A percentile compares a stretch with the other conserved stretches of the same genome.
These are phyloP conservation scores for Cladobotryum mycophilum DNA, from an alignment of 2,329 filamentous ascomycete genomes.

Conservation along the genomic window DNA sequence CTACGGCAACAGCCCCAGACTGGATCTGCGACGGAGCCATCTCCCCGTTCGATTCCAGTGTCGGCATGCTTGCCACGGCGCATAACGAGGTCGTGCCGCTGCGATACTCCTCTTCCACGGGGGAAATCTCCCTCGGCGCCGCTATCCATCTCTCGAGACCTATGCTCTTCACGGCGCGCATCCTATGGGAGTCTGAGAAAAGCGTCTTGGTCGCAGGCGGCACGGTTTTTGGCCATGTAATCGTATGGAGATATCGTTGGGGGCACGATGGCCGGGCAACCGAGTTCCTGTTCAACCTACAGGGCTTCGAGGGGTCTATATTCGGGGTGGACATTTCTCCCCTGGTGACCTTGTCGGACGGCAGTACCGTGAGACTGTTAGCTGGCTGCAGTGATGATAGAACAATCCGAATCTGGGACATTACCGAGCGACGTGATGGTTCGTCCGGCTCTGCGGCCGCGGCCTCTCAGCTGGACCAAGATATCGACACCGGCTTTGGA, in stretches of 20 bases:
- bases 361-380: conserved; percentile 53
- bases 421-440: conserved; percentile 46
- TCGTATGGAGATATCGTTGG: conserved; percentile 74
- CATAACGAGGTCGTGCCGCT: conserved; percentile 73
- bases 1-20: conserved; percentile 52
- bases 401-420: conserved; percentile 82
- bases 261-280: conserved; percentile 12
- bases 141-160: conserved; percentile 64
- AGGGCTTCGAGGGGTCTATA: conserved; percentile 82
- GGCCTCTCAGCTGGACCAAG: conserved; percentile 49
- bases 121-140: conserved; percentile 37
- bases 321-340: conserved; percentile 81
- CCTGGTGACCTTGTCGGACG: conserved; percentile 33
- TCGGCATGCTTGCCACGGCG: conserved; percentile 66
- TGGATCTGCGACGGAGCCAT: conserved; percentile 69
- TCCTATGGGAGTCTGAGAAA: conserved; percentile 54
- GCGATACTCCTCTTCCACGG: conserved; percentile 22
- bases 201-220: conserved; percentile 74
- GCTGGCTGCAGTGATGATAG: conserved; percentile 94
- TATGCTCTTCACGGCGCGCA: conserved; percentile 78
- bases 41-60: conserved; percentile 35
- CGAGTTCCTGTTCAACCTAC: conserved; percentile 48
- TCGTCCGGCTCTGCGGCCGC: conserved; percentile 33
- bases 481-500: conserved; percentile 10
- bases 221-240: conserved; percentile 89